Evolutionary conservation across 1,284 basidiomycete genomes (phyloP).

Genomic region (Cutaneotrichosporon spelunceum): DNA sequence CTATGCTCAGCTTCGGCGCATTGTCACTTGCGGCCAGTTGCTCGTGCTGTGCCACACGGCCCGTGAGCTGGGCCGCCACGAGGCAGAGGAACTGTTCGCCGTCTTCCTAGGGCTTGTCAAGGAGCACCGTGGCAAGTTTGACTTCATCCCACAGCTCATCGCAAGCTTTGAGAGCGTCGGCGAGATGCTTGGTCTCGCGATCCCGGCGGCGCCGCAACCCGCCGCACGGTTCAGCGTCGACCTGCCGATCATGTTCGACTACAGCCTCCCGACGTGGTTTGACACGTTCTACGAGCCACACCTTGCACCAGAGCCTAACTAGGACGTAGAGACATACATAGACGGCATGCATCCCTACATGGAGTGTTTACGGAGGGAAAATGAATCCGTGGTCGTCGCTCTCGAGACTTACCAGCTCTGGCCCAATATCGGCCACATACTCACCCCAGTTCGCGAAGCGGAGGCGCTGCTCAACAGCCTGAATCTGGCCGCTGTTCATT

Average conservation of each 20-base stretch:
- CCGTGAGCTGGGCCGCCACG: conserved; percentile 22
- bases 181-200: conserved; percentile 16
- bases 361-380: neutral
- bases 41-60: conserved; percentile 29
- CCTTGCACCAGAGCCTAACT: neutral
- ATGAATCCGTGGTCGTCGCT: neutral
- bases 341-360: neutral
- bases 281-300: conserved; percentile 13
- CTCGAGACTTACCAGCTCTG: neutral
- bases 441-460: neutral
- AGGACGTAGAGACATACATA: neutral
- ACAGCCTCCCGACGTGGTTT: conserved; percentile 22
- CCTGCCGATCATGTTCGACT: conserved; percentile 25
- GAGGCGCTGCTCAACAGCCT: neutral
- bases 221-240: conserved; percentile 10
- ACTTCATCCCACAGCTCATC: conserved; percentile 21
- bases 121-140: conserved; percentile 19
- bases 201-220: conserved; percentile 8
- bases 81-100: conserved; percentile 25
- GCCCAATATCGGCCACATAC: neutral
- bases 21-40: conserved; percentile 30
- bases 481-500: neutral
- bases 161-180: conserved; percentile 23
- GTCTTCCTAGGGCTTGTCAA: conserved; percentile 20
- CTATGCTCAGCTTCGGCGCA: conserved; percentile 31